A percentile compares a stretch with the other conserved stretches of the same genome.
phyloP scores from a whole-genome alignment of 1,284 basidiomycete species.

The Rhodotorula sp. region DNA sequence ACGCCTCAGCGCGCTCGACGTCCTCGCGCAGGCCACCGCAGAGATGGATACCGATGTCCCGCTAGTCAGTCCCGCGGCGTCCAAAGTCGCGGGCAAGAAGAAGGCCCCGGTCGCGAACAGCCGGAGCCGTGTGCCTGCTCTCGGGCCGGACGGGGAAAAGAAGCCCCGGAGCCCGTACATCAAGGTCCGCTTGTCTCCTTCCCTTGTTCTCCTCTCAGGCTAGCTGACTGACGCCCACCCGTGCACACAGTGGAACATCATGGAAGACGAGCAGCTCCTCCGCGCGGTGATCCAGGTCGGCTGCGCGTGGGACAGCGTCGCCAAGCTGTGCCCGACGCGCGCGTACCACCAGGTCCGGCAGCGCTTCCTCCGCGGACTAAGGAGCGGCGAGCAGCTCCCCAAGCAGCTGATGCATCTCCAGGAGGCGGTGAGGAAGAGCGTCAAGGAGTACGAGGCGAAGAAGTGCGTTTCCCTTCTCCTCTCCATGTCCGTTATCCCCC shows the following conservation, averaged over 20 bases:
- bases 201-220: not conserved
- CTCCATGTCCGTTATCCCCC: too few relatives aligned
- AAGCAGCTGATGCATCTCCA: conserved; percentile 33
- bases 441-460: conserved; percentile 30
- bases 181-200: conserved; percentile 12
- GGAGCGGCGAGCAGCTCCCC: conserved; percentile 34
- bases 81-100: not conserved
- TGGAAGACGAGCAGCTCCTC: conserved; percentile 43
- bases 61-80: not conserved
- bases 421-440: conserved; percentile 21
- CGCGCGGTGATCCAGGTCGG: conserved; percentile 41
- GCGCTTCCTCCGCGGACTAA: conserved; percentile 22
- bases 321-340: conserved; percentile 38
- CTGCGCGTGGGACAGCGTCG: conserved; percentile 44
- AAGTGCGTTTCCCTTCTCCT: conserved; percentile 2
- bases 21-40: conserved; percentile 37
- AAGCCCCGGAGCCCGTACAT: conserved; percentile 36
- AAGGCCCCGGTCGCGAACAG: not conserved
- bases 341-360: conserved; percentile 43
- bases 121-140: not conserved
- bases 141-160: conserved; percentile 12
- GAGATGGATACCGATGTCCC: conserved; percentile 1
- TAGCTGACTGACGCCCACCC: not conserved
- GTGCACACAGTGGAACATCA: conserved; percentile 30
- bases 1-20: conserved; percentile 37